Evolutionary conservation across 257 asterid species (phyloP).

Genomic region (Nyctanthes arbortristis): DNA sequence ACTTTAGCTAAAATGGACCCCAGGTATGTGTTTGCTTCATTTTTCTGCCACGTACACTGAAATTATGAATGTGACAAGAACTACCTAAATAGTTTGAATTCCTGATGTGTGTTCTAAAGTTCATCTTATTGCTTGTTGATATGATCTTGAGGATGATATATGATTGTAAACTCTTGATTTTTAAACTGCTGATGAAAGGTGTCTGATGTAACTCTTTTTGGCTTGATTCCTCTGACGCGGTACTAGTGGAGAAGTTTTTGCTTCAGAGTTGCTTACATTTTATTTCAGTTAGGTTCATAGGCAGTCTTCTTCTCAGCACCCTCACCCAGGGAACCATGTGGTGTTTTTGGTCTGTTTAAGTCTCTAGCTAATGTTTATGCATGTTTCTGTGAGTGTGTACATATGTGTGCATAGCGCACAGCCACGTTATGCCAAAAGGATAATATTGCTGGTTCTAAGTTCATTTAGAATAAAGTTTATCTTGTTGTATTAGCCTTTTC

Average conservation of each 20-base stretch:
- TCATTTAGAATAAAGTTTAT: neutral
- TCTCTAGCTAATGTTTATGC: neutral
- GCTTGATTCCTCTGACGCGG: neutral
- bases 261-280: neutral
- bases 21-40: constrained; percentile 55
- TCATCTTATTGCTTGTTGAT: neutral
- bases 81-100: neutral
- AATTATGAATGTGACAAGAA: neutral
- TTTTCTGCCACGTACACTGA: constrained; percentile 9
- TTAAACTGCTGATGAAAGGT: neutral
- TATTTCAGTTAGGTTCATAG: neutral
- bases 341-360: neutral
- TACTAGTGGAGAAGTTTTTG: constrained; percentile 7
- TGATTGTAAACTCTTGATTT: neutral
- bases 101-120: neutral
- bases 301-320: neutral
- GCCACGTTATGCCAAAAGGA: too few species aligned
- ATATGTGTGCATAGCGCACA: too few species aligned
- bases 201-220: constrained; percentile 1
- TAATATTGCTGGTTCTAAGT: neutral
- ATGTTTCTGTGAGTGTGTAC: too few species aligned
- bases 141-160: constrained; percentile 9
- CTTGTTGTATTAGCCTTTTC: neutral
- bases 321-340: neutral
- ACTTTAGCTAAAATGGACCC: constrained; percentile 78